Percentiles rank a stretch among this genome's conserved stretches.
Conservation (phyloP, 202 grass and related monocot genomes). For the Elaeis oleifera region DNA sequence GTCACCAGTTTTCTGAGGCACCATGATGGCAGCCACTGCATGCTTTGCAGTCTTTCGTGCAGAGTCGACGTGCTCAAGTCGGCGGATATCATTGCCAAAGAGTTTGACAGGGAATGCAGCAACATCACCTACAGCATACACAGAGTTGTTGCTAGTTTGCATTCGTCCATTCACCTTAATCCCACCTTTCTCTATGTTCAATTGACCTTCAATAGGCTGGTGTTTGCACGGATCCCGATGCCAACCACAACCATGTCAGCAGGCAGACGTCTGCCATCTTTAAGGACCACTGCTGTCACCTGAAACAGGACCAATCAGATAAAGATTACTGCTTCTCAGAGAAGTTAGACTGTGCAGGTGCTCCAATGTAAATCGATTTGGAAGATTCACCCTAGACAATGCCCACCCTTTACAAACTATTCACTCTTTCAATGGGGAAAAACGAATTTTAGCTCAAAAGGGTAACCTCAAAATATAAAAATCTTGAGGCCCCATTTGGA, state of each 20-base stretch:
- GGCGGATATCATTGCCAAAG: conserved; percentile 52
- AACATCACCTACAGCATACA: conserved; percentile 91
- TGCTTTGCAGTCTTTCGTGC: conserved; percentile 84
- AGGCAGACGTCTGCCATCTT: conserved; percentile 60
- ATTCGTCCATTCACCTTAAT: conserved; percentile 88
- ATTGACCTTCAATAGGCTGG: conserved; percentile 73
- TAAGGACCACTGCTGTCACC: conserved; percentile 73
- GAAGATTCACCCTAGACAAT: too few relatives aligned
- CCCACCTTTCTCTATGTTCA: conserved; percentile 67
- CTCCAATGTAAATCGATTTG: too few relatives aligned
- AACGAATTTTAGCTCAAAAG: too few relatives aligned
- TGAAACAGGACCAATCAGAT: conserved; percentile 22
- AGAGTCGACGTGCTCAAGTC: conserved; percentile 91
- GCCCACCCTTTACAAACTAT: too few relatives aligned
- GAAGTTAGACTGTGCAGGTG: too few relatives aligned
- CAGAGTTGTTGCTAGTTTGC: conserved; percentile 71
- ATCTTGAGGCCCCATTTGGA: too few relatives aligned
- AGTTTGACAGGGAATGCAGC: conserved; percentile 80
- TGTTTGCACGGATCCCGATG: conserved; percentile 81
- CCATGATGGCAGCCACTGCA: conserved; percentile 74
- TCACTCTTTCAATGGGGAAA: too few relatives aligned
- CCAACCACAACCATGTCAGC: conserved; percentile 88
- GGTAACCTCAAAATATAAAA: too few relatives aligned
- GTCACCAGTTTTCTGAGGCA: conserved; percentile 47
- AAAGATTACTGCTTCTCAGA: background rate